These are phyloP conservation scores for Ogataea chonburiensis DNA, from an alignment of 805 yeast genomes.

Conservation along the genomic window DNA sequence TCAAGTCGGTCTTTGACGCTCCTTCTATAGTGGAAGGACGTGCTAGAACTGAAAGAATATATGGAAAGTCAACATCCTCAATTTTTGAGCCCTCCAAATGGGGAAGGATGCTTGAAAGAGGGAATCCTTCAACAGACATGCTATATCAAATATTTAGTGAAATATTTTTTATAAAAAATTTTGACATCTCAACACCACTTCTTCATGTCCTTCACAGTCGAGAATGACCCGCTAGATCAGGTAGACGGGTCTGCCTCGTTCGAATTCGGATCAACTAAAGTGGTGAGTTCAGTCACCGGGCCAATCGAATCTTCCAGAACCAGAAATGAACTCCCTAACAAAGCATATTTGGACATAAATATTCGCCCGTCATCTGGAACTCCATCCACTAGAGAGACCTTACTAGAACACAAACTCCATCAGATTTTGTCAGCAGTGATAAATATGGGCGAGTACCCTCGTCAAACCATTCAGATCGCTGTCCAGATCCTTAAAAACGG, in stretches of 20 bases:
- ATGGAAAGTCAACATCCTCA: conserved; percentile 23
- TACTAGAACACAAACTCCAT: conserved; percentile 68
- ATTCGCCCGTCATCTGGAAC: conserved; percentile 79
- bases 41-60: conserved; percentile 26
- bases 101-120: conserved; percentile 29
- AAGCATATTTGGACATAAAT: conserved; percentile 72
- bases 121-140: conserved; percentile 12
- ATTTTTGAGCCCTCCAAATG: conserved; percentile 28
- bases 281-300: conserved; percentile 80
- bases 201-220: conserved; percentile 13
- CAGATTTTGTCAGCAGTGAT: conserved; percentile 60
- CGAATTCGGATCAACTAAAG: conserved; percentile 49
- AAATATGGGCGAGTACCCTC: conserved; percentile 65
- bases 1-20: conserved; percentile 50
- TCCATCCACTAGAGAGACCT: conserved; percentile 68
- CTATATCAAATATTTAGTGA: not conserved
- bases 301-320: conserved; percentile 77
- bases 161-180: conserved; percentile 7
- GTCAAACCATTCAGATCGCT: conserved; percentile 71
- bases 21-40: conserved; percentile 34
- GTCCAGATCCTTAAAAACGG: conserved; percentile 62
- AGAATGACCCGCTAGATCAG: conserved; percentile 40
- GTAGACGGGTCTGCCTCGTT: conserved; percentile 83
- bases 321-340: conserved; percentile 81
- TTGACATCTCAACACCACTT: conserved; percentile 13